Evolutionary conservation across 106 monocot species (phyloP).

Genomic region (Posidonia australis): DNA sequence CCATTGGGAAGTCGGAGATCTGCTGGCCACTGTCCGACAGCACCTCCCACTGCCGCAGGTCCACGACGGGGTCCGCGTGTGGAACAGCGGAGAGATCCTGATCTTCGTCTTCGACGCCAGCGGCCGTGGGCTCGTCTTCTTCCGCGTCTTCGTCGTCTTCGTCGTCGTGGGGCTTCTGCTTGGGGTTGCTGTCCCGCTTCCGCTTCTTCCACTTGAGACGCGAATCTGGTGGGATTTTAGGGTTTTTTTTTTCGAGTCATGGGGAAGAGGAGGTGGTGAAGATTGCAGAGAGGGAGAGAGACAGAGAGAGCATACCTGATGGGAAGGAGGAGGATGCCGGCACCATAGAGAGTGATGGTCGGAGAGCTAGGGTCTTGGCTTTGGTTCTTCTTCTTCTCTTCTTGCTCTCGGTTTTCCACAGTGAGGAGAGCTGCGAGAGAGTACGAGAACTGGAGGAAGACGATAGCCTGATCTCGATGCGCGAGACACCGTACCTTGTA

Average conservation of each 20-base stretch:
- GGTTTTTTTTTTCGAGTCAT: neutral
- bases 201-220: conserved; percentile 68
- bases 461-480: neutral
- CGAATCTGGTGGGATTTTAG: conserved; percentile 35
- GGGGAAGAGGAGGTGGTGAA: neutral
- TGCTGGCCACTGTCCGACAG: conserved; percentile 31
- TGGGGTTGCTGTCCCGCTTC: conserved; percentile 44
- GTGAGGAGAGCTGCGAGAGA: neutral
- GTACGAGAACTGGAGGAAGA: neutral
- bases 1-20: conserved; percentile 69
- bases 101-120: conserved; percentile 22
- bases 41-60: conserved; percentile 55
- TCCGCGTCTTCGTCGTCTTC: conserved; percentile 50
- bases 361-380: neutral
- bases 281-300: neutral
- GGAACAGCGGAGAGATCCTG: conserved; percentile 5
- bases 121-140: conserved; percentile 3
- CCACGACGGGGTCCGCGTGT: conserved; percentile 27
- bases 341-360: conserved; percentile 1
- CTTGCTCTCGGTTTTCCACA: neutral
- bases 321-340: conserved; percentile 14
- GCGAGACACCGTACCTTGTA: neutral
- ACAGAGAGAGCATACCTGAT: conserved; percentile 7
- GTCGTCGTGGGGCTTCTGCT: conserved; percentile 24
- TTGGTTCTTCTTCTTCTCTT: neutral